A percentile compares a stretch with the other conserved stretches of the same genome.
phyloP scores from a whole-genome alignment of 1,284 basidiomycete species.

The Pascua guehoae region DNA sequence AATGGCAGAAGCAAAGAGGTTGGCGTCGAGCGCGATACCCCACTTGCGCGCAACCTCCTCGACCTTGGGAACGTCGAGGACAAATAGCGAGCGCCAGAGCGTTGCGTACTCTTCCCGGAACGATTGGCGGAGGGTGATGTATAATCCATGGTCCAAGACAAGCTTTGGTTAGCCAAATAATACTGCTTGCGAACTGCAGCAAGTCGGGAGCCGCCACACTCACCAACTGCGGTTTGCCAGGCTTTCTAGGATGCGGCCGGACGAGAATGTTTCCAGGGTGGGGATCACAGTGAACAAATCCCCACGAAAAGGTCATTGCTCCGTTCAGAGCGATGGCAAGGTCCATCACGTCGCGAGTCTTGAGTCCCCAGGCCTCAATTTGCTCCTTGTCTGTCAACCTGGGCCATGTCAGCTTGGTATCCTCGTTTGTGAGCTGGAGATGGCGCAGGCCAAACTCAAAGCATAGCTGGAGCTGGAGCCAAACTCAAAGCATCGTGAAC shows the following conservation, averaged over 20 bases:
- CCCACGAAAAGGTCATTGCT: conserved; percentile 83
- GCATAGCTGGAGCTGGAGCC: background rate
- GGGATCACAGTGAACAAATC: conserved; percentile 68
- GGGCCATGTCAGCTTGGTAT: too few species aligned
- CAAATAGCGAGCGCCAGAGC: conserved; percentile 74
- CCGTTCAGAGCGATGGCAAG: conserved; percentile 62
- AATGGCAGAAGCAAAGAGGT: conserved; percentile 56
- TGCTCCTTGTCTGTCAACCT: conserved; percentile 64
- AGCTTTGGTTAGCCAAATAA: conserved; percentile 27
- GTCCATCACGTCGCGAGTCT: conserved; percentile 54
- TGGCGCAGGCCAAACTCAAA: too few species aligned
- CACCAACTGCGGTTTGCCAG: conserved; percentile 68
- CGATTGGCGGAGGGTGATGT: conserved; percentile 62
- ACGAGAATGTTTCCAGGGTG: conserved; percentile 77
- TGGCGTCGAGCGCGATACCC: conserved; percentile 70
- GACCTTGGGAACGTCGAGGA: conserved; percentile 63
- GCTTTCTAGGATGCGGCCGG: conserved; percentile 63
- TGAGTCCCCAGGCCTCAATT: conserved; percentile 47
- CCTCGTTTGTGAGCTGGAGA: too few species aligned
- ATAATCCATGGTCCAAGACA: conserved; percentile 83
- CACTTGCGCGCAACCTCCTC: conserved; percentile 64
- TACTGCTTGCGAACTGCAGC: background rate
- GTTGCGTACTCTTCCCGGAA: conserved; percentile 71
- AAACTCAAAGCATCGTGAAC: background rate
- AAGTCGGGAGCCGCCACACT: conserved; percentile 4